Evolutionary conservation across 352 stramenopile species (phyloP), one percentile per base, ranked within the genome.

Genomic region (Globisporangium alternatum): DNA sequence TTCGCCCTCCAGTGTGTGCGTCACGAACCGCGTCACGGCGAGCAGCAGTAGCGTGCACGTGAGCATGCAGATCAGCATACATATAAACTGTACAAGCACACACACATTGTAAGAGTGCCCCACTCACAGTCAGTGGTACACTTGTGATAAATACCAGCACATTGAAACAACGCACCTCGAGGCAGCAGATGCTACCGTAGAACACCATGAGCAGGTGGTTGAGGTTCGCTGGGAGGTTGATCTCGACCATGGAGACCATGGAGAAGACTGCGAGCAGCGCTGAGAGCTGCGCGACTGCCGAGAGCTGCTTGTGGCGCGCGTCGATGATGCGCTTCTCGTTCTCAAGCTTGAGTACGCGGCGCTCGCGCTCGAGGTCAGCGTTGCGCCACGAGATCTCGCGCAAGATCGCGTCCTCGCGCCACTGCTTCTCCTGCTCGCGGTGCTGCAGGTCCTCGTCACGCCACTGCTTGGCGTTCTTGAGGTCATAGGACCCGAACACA

Each of bases 391-490:
- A 72, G 52, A 74, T 68, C 47, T 91, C 78, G 44, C 83, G 83
- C 44, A 68, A 68, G 51, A 93, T 81, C 2, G 80, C 71, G 66
- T 95, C 86, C 66, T 93, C 83, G 2, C 83, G 78, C 80, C 82
- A 92, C 69, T 95, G 86, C 62, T 88, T 91, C 68, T 91, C 73
- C 62, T 95, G 82, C 56, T 85, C 80, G 44, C 82, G 82, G 64
- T 89, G 69, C 45, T 88, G 62, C 13, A 93, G 31, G 67, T 95
- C 86, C 53, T 95, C 86, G 49, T 92, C 76, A 15, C 86, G 83
- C 86, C 86, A 95, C 61, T 90, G 81, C 77, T 90, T 90, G 70
- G 82, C 74, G 70, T 91, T 88, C 74, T 93, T 91, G 60, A 93
- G 71, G 61, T 95, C 86, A 62, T 95, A 95, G 52, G 84, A 91